Evolutionary conservation across 495 filamentous ascomycete genomes (phyloP).

Genomic region (Xylaria castorea): DNA sequence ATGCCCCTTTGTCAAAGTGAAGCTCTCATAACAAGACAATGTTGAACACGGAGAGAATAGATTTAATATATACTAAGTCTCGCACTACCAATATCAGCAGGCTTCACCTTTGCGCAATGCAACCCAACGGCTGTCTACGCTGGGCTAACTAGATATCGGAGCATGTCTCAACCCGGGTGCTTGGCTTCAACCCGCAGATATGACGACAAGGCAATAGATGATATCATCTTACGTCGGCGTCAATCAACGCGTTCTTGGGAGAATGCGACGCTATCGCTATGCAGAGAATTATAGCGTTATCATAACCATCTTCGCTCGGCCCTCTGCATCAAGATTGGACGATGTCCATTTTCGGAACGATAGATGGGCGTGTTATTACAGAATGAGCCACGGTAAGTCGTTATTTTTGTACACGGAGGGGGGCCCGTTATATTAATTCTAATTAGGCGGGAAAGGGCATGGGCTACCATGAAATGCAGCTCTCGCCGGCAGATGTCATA

Average conservation of each 20-base stretch:
- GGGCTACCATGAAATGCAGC: constrained; percentile 15
- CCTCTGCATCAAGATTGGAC: not conserved
- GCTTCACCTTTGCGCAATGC: not conserved
- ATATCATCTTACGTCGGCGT: not conserved
- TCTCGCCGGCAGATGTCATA: constrained; percentile 34
- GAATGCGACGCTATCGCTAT: not conserved
- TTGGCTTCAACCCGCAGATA: constrained; percentile 17
- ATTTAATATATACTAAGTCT: constrained; percentile 1
- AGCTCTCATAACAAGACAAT: not conserved
- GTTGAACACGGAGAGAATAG: not conserved
- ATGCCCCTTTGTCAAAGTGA: not conserved
- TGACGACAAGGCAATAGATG: not conserved
- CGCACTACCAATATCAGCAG: not conserved
- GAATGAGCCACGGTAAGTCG: constrained; percentile 25
- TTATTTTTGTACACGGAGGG: constrained; percentile 35
- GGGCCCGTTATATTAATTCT: constrained; percentile 35
- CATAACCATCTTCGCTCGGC: not conserved
- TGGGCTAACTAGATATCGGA: constrained; percentile 14
- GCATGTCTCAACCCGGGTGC: constrained; percentile 1
- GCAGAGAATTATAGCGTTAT: not conserved
- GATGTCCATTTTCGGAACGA: not conserved
- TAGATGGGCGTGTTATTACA: not conserved
- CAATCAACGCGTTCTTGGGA: not conserved
- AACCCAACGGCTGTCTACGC: not conserved
- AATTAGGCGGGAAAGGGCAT: constrained; percentile 40